Evolutionary conservation across 139 green algal species (phyloP).

Genomic region (Tetraselmis striata): DNA sequence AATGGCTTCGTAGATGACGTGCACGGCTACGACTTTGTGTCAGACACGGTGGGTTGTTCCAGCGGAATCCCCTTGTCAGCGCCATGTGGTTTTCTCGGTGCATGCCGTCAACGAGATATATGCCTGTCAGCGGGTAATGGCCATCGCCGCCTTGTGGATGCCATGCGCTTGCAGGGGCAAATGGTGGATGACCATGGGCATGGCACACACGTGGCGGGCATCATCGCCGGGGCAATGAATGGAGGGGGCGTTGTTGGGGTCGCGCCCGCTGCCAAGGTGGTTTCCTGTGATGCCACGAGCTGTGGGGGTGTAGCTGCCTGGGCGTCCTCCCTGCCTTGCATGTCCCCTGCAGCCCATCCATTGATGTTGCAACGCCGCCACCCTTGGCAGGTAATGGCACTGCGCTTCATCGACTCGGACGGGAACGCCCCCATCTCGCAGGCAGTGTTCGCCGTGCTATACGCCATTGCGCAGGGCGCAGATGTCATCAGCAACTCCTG

Average conservation of each 20-base stretch:
- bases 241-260: neutral
- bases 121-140: no score
- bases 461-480: neutral
- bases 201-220: conserved; percentile 31
- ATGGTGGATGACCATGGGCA: conserved; percentile 21
- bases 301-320: no score
- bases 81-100: no score
- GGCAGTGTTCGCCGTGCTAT: neutral
- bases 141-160: no score
- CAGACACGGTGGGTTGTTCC: neutral
- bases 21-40: neutral
- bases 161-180: neutral
- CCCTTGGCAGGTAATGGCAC: neutral
- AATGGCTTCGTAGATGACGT: neutral
- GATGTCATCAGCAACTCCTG: neutral
- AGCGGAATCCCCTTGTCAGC: no score
- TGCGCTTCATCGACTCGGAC: neutral
- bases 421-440: neutral
- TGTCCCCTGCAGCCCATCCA: no score
- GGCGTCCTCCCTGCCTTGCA: no score
- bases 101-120: no score
- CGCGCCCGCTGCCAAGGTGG: neutral
- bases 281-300: no score
- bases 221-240: conserved; percentile 15
- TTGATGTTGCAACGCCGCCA: no score